Evolutionary conservation across 1,284 basidiomycete species (phyloP).

Genomic region (Neotropicomus parvogracilis): DNA sequence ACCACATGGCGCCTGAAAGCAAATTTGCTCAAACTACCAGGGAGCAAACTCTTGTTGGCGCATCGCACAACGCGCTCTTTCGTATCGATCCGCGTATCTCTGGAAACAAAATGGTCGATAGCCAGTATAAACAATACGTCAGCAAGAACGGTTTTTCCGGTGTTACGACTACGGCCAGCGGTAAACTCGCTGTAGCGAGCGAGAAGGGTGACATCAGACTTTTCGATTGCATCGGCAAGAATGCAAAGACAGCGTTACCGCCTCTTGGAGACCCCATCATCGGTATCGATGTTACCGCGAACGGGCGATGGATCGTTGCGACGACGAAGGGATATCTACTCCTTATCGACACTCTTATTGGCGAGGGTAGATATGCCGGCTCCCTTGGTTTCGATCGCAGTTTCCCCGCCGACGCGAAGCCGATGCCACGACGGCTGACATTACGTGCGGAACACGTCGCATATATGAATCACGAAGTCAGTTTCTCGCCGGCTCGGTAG

Average conservation of each 20-base stretch:
- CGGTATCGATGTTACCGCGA: conserved; percentile 91
- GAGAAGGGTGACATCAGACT: conserved; percentile 96
- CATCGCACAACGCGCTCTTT: conserved; percentile 93
- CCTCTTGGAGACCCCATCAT: conserved; percentile 94
- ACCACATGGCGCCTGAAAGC: conserved; percentile 87
- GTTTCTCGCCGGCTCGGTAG: conserved; percentile 89
- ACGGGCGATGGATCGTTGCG: conserved; percentile 93
- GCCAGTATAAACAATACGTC: conserved; percentile 94
- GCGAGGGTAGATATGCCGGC: conserved; percentile 85
- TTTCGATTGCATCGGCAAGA: conserved; percentile 97
- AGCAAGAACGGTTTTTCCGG: conserved; percentile 96
- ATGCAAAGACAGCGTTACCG: conserved; percentile 97
- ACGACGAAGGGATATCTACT: conserved; percentile 95
- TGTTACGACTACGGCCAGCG: conserved; percentile 82
- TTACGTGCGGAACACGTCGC: conserved; percentile 91
- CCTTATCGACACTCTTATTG: conserved; percentile 94
- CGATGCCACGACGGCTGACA: conserved; percentile 86
- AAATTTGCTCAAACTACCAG: conserved; percentile 95
- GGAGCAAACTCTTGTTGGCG: conserved; percentile 91
- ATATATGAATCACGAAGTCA: conserved; percentile 88
- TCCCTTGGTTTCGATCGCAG: conserved; percentile 89
- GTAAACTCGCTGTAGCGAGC: conserved; percentile 90
- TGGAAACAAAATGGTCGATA: conserved; percentile 92
- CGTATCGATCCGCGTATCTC: conserved; percentile 93
- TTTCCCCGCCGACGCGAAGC: conserved; percentile 94